Evolutionary conservation across 2,329 filamentous ascomycete species (phyloP).

Genomic region (Podosphaera leucotricha): DNA sequence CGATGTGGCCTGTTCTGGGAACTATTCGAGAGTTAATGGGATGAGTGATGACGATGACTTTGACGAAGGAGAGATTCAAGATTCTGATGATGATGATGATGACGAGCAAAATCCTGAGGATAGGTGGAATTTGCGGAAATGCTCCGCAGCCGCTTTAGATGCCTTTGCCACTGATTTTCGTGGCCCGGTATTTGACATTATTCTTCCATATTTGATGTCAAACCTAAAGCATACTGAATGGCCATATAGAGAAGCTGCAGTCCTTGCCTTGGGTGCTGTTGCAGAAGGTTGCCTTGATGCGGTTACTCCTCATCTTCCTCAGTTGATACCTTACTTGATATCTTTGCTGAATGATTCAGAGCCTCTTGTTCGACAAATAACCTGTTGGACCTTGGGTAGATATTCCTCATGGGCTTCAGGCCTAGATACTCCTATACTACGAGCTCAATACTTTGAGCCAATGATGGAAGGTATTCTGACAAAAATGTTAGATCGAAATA

Average conservation of each 20-base stretch:
- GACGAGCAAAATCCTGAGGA: conserved; percentile 74
- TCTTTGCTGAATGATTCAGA: conserved; percentile 63
- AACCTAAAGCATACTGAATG: conserved; percentile 77
- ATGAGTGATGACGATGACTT: conserved; percentile 45
- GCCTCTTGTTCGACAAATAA: conserved; percentile 85
- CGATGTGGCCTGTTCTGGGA: conserved; percentile 27
- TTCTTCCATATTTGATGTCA: conserved; percentile 74
- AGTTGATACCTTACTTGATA: conserved; percentile 76
- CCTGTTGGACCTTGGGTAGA: conserved; percentile 86
- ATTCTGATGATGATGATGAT: conserved; percentile 49
- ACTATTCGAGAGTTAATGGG: conserved; percentile 26
- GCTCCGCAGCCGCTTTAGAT: conserved; percentile 84
- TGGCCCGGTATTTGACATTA: conserved; percentile 68
- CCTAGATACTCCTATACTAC: conserved; percentile 40
- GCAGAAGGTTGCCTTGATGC: conserved; percentile 83
- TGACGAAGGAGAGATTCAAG: conserved; percentile 71
- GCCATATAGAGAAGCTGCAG: conserved; percentile 81
- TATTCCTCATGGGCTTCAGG: conserved; percentile 84
- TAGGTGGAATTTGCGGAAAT: conserved; percentile 87
- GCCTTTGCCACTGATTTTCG: conserved; percentile 84
- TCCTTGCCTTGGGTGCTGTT: conserved; percentile 80
- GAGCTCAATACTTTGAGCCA: conserved; percentile 65
- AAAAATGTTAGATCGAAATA: conserved; percentile 92
- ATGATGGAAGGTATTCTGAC: conserved; percentile 92
- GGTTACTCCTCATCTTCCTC: conserved; percentile 72